Conservation (phyloP, 495 filamentous ascomycete species). For the Xylaria castorea region DNA sequence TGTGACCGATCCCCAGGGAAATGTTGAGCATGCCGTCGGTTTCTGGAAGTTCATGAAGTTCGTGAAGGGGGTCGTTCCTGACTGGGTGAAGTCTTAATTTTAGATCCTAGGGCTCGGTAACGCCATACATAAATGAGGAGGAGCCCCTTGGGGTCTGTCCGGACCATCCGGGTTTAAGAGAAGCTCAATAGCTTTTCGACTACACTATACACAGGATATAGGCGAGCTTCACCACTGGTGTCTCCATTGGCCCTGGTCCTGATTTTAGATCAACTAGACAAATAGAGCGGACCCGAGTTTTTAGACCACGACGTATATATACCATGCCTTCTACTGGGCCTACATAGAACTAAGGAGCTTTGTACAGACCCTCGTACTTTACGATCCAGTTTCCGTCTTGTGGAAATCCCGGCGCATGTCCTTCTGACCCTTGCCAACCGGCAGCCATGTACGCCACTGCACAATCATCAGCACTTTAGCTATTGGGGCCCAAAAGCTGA, state of each 20-base stretch:
- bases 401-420: conserved; percentile 30
- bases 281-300: not conserved
- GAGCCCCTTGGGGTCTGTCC: not conserved
- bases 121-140: not conserved
- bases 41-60: conserved; percentile 71
- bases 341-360: conserved; percentile 9
- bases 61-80: conserved; percentile 58
- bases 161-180: not conserved
- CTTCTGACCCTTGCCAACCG: conserved; percentile 34
- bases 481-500: not conserved
- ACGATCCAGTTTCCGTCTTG: conserved; percentile 23
- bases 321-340: not conserved
- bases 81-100: conserved; percentile 44
- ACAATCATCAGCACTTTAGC: not conserved
- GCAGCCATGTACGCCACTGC: conserved; percentile 36
- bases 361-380: conserved; percentile 22
- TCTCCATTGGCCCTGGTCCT: not conserved
- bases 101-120: not conserved
- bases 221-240: not conserved
- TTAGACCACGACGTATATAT: not conserved
- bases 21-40: conserved; percentile 67
- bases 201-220: not conserved
- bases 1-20: conserved; percentile 65
- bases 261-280: not conserved
- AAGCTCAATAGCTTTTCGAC: not conserved